These are phyloP conservation scores for Polyporus tsugae DNA, from an alignment of 1,284 basidiomycete genomes.

Conservation along the genomic window DNA sequence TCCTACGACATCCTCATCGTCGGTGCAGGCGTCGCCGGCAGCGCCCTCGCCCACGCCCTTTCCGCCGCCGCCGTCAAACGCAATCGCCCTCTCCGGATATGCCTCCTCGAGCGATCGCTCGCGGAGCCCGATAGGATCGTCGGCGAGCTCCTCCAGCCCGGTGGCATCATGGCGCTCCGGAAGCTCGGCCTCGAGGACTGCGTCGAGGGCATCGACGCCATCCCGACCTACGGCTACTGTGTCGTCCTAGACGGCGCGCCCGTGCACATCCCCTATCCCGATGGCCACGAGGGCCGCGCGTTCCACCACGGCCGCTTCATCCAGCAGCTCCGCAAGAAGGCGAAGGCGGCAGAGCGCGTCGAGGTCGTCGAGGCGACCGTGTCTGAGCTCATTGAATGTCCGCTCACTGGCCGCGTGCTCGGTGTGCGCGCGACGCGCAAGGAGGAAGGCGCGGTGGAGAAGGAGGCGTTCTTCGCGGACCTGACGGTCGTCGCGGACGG, in stretches of 20 bases:
- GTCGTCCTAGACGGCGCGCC: slow-evolving; percentile 74
- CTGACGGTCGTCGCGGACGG: slow-evolving; percentile 94
- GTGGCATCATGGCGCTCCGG: slow-evolving; percentile 83
- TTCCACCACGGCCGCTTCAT: slow-evolving; percentile 98
- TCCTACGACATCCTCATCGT: slow-evolving; percentile 85
- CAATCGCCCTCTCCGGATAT: slow-evolving; percentile 73
- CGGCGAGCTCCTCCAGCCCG: slow-evolving; percentile 96
- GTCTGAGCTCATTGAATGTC: slow-evolving; percentile 74
- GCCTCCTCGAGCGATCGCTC: slow-evolving; percentile 88
- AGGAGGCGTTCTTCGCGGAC: slow-evolving; percentile 71
- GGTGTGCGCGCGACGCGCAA: slow-evolving; percentile 67
- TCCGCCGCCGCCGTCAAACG: slow-evolving; percentile 56
- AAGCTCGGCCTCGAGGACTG: slow-evolving; percentile 80
- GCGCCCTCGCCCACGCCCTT: slow-evolving; percentile 76
- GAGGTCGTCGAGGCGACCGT: slow-evolving; percentile 87
- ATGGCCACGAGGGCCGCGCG: slow-evolving; percentile 73
- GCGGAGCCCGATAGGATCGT: slow-evolving; percentile 96
- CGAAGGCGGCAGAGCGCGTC: slow-evolving; percentile 65
- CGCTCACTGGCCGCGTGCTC: slow-evolving; percentile 62
- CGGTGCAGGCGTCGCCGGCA: slow-evolving; percentile 90
- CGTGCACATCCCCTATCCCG: slow-evolving; percentile 91
- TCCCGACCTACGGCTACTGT: slow-evolving; percentile 89
- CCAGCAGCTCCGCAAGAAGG: slow-evolving; percentile 78
- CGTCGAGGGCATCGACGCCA: slow-evolving; percentile 89
- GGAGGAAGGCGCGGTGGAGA: slow-evolving; percentile 48